A percentile compares a stretch with the other conserved stretches of the same genome.
Conservation (phyloP, 495 filamentous ascomycete species). For the Tuber umbilicatum region DNA sequence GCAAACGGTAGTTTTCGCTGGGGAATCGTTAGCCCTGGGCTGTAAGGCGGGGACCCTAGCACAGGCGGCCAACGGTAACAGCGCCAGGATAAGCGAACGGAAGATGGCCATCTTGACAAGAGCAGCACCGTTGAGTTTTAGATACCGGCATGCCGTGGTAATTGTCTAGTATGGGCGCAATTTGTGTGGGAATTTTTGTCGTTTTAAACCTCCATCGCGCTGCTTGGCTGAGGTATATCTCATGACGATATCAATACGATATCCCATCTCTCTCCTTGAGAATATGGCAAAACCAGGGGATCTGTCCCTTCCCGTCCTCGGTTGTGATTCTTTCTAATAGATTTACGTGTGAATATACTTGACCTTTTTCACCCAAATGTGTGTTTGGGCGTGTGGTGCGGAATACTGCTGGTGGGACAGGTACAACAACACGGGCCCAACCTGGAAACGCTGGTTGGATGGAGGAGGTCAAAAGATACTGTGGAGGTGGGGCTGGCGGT, state of each 20-base stretch:
- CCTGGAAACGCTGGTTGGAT: background rate
- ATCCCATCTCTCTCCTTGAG: background rate
- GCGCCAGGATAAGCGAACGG: constrained; percentile 15
- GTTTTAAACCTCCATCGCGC: background rate
- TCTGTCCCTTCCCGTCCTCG: background rate
- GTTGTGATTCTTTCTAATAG: background rate
- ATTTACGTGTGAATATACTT: background rate
- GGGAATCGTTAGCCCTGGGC: background rate
- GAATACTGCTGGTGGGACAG: background rate
- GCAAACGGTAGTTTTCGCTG: constrained; percentile 48
- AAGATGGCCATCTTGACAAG: constrained; percentile 18
- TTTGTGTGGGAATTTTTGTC: background rate
- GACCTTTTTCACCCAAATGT: background rate
- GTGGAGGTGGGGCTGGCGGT: background rate
- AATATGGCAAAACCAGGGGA: background rate
- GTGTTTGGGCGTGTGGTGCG: background rate
- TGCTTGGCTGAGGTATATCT: background rate
- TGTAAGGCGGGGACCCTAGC: constrained; percentile 13
- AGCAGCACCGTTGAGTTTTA: background rate
- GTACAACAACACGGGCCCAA: background rate
- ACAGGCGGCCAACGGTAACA: constrained; percentile 17
- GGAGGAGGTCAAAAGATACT: background rate
- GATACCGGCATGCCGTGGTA: background rate
- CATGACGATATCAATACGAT: background rate
- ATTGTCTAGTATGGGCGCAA: no score